Evolutionary conservation across 2,329 filamentous ascomycete species (phyloP), one percentile per base, ranked within the genome.

Genomic region (Xylariaceae sp.): DNA sequence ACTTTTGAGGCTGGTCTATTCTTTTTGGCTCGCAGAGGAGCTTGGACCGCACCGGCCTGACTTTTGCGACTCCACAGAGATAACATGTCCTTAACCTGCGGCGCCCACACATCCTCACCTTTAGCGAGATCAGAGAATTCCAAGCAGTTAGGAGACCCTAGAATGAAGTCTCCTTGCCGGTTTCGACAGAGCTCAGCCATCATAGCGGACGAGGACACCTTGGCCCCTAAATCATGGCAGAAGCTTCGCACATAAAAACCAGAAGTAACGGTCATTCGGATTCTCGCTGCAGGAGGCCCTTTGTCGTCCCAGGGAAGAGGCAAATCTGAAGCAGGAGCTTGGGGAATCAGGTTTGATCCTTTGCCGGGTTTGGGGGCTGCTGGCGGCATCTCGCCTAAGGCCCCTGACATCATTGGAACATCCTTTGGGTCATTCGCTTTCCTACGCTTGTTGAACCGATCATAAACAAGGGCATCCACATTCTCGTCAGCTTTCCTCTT

Each of bases 231-330:
- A 66, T 99, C 94, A 69, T 97, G 92, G 64, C 91, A 92, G 63
- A 99, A 85, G 53, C 89, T 95, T 58, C 94, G 88, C 11, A 99
- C 92, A 72, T 99, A 99, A 78, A 97, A 99, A 32, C 94, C 94
- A 0, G 92, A 96, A 2, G 92, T 92, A 45, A 97, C 93, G 0
- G 90, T 96, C 84, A 99, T 91, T 52, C 89, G 86, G 55, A 99
- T 84, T 67, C 84, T 88, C 42, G 84, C 89, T 1, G 93, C 94
- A 1, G 93, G 85, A 1, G 91, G 85, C 0, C 81, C 84, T 66
- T 85, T 76, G 69, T 78, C 82, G 32, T 75, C 77, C 82, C 82
- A 85, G 0, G 82, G 81, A 6, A 79, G 77, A 5, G 81, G 79
- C 1, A 78, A 75, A 65, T 77, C 70, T 21, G 76, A 67, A 37